A percentile compares a stretch with the other conserved stretches of the same genome.
These are phyloP conservation scores for Heritiera littoralis DNA, from an alignment of 345 rosid genomes.

Conservation along the genomic window DNA sequence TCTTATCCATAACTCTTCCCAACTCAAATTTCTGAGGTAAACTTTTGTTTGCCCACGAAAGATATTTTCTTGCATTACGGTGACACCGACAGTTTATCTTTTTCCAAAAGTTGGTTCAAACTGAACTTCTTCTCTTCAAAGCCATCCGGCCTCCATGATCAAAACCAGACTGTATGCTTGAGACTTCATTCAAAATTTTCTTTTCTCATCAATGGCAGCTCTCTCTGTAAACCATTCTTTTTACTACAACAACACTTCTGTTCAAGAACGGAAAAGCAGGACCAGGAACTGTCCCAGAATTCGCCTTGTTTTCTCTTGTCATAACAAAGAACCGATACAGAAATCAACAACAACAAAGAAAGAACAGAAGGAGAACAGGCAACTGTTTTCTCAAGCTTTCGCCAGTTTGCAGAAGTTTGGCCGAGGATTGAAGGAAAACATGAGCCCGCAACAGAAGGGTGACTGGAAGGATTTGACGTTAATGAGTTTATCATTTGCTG, in stretches of 20 bases:
- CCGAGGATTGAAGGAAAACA: slow-evolving; percentile 34
- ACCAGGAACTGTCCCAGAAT: slow-evolving; percentile 15
- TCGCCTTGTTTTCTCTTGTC: slow-evolving; percentile 22
- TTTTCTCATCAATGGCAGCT: slow-evolving; percentile 43
- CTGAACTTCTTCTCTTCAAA: background rate
- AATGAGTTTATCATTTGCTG: slow-evolving; percentile 81
- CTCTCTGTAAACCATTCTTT: slow-evolving; percentile 27
- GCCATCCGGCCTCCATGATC: background rate
- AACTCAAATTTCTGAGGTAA: background rate
- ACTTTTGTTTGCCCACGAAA: background rate
- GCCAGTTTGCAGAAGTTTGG: slow-evolving; percentile 32
- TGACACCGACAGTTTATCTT: background rate
- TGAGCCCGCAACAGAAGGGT: slow-evolving; percentile 66
- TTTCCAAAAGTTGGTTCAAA: background rate
- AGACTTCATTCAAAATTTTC: background rate
- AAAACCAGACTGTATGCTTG: background rate
- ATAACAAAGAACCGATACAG: slow-evolving; percentile 28
- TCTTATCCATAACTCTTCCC: background rate
- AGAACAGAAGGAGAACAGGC: slow-evolving; percentile 28
- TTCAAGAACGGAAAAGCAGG: slow-evolving; percentile 23
- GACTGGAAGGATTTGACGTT: slow-evolving; percentile 72
- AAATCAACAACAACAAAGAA: slow-evolving; percentile 29
- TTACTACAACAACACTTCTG: slow-evolving; percentile 7
- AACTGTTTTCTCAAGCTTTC: slow-evolving; percentile 15
- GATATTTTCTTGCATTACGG: background rate